These are phyloP conservation scores for Amaranthus hypochondriacus DNA, from an alignment of 148 eudicot genomes.

Conservation along the genomic window DNA sequence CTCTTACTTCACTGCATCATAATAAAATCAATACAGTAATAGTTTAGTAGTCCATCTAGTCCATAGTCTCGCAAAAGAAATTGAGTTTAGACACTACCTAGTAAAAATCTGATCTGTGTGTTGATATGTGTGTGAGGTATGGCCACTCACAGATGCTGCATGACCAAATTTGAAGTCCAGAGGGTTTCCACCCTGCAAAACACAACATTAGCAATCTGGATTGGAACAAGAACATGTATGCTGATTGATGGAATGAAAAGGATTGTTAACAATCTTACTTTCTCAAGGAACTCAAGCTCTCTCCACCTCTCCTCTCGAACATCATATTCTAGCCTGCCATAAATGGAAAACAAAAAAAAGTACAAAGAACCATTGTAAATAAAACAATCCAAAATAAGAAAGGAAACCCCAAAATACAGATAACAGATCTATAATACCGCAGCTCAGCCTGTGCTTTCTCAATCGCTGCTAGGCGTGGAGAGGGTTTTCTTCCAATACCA, in stretches of 20 bases:
- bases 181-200: slow-evolving; percentile 87
- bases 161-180: slow-evolving; percentile 71
- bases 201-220: slow-evolving; percentile 3
- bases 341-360: slow-evolving; percentile 8
- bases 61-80: not conserved
- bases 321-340: slow-evolving; percentile 78
- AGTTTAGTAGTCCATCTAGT: slow-evolving; percentile 3
- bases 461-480: slow-evolving; percentile 72
- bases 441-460: slow-evolving; percentile 89
- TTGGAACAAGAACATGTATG: slow-evolving; percentile 2
- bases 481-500: slow-evolving; percentile 57
- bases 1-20: slow-evolving; percentile 75
- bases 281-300: slow-evolving; percentile 92
- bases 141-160: slow-evolving; percentile 66
- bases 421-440: slow-evolving; percentile 40
- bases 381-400: not conserved
- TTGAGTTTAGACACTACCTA: slow-evolving; percentile 36
- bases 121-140: slow-evolving; percentile 71
- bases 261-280: slow-evolving; percentile 45
- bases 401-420: slow-evolving; percentile 1
- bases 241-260: slow-evolving; percentile 3
- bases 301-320: slow-evolving; percentile 74
- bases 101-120: slow-evolving; percentile 54
- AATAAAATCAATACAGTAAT: slow-evolving; percentile 10
- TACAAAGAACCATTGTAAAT: slow-evolving; percentile 7